Evolutionary conservation across 345 rosid species (phyloP), one percentile per base, ranked within the genome.

Genomic region (Excoecaria agallocha): DNA sequence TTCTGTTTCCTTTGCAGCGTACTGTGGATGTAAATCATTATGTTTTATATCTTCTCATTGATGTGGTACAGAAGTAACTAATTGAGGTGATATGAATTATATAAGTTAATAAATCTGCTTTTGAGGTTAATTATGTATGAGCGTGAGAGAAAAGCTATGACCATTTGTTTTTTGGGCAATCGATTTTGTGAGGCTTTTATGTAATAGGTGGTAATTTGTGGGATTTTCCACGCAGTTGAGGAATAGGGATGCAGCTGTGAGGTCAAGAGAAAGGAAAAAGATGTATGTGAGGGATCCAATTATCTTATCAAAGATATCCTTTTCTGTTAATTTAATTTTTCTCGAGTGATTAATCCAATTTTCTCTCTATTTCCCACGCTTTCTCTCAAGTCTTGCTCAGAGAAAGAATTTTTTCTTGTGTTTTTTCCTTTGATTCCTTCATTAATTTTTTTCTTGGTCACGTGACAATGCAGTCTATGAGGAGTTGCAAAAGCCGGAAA

Each of bases 231-330:
- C 97, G 95, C 86, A 85, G 74, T 69, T 94, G 85, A 90, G 93
- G 72, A 94, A 94, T 58, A 86, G 93, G 83, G 97, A 94, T 84
- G 97, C 97, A 0, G 97, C 97, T 0, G 82, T 91, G 70, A 81
- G 89, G 70, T 92, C 97, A 0, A 88, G 97, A 83, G 98, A 94
- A 83, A 90, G 97, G 85, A 94, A 88, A 86, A 94, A 94, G 81
- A 78, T 67, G 70, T 83, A 84, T 77, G 87, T 94, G 9, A 85
- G 72, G 72, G 97, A 94, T 85, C 79, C 79, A 95, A 93, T 77
- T 93, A 93, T 80, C 88, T 84, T 72, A 77, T 85, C 45, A 95
- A 93, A 88, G 94, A 90, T 90, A 87, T 88, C 93, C 93, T 90
- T 83, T 74, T 79, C 24, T 58, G n/a, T 3, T 43, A 55, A 13